Conservation (phyloP, 192 early-diverging fungal species). For the Radiomyces spectabilis region DNA sequence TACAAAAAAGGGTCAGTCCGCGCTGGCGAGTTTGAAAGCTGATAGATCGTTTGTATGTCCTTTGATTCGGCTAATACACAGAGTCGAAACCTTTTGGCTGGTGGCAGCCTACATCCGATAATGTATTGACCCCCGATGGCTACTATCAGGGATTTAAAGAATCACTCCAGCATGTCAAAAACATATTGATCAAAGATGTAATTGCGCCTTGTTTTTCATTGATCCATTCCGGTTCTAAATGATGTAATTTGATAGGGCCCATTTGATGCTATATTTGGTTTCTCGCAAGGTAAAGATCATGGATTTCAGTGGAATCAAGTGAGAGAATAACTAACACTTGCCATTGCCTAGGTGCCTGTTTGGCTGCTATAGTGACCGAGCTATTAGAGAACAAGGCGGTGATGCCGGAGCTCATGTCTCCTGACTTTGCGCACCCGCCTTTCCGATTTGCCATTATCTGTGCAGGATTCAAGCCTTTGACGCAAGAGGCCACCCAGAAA, state of each 20-base stretch:
- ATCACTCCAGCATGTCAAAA: slow-evolving; percentile 28
- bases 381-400: slow-evolving; percentile 26
- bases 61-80: neutral
- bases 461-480: slow-evolving; percentile 31
- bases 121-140: slow-evolving; percentile 6
- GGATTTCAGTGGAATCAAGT: neutral
- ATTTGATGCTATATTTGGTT: slow-evolving; percentile 49
- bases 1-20: too few species aligned
- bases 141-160: slow-evolving; percentile 36
- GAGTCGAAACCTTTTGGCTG: slow-evolving; percentile 32
- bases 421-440: slow-evolving; percentile 29
- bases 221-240: too few species aligned
- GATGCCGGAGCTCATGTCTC: slow-evolving; percentile 6
- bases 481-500: neutral
- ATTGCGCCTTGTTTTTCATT: too few species aligned
- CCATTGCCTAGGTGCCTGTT: slow-evolving; percentile 33
- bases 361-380: slow-evolving; percentile 35
- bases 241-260: slow-evolving; percentile 33
- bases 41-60: neutral
- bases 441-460: slow-evolving; percentile 41
- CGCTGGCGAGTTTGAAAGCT: too few species aligned
- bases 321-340: neutral
- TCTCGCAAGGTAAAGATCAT: slow-evolving; percentile 33
- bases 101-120: slow-evolving; percentile 32
- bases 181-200: slow-evolving; percentile 37